Evolutionary conservation across 306 rosid genomes (phyloP).

Genomic region (Vigna reflexopilosa): DNA sequence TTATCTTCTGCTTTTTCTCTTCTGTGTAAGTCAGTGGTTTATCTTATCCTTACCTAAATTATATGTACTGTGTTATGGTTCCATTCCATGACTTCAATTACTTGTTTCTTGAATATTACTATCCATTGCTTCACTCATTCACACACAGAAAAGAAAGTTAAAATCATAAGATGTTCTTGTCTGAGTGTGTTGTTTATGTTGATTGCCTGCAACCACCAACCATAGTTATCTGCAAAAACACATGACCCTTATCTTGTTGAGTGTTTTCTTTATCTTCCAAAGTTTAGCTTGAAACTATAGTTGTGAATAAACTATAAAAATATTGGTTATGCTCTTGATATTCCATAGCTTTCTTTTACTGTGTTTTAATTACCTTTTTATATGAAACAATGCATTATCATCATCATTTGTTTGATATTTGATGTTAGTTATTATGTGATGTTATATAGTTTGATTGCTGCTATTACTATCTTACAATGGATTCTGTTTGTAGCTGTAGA

Average conservation of each 20-base stretch:
- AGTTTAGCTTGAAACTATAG: not conserved
- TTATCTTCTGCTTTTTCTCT: not conserved
- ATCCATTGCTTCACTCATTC: constrained; percentile 12
- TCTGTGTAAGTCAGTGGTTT: constrained; percentile 10
- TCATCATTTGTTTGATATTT: not conserved
- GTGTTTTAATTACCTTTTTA: not conserved
- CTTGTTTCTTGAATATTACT: constrained; percentile 15
- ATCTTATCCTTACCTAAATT: not conserved
- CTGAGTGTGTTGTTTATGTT: not conserved
- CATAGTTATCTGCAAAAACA: not conserved
- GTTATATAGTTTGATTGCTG: not conserved
- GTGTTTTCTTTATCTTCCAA: not conserved
- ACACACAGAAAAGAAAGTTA: constrained; percentile 15
- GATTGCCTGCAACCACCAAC: not conserved
- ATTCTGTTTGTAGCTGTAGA: not conserved
- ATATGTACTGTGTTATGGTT: not conserved
- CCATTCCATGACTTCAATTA: constrained; percentile 20
- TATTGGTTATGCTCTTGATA: not conserved
- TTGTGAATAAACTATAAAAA: not conserved
- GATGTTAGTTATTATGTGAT: not conserved
- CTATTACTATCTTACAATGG: not conserved
- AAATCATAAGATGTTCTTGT: not conserved
- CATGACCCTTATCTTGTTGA: constrained; percentile 5
- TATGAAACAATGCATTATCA: not conserved
- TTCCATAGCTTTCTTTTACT: not conserved